Evolutionary conservation across 2,329 filamentous ascomycete genomes (phyloP).

Genomic region (Hawksworthiomyces lignivorus): DNA sequence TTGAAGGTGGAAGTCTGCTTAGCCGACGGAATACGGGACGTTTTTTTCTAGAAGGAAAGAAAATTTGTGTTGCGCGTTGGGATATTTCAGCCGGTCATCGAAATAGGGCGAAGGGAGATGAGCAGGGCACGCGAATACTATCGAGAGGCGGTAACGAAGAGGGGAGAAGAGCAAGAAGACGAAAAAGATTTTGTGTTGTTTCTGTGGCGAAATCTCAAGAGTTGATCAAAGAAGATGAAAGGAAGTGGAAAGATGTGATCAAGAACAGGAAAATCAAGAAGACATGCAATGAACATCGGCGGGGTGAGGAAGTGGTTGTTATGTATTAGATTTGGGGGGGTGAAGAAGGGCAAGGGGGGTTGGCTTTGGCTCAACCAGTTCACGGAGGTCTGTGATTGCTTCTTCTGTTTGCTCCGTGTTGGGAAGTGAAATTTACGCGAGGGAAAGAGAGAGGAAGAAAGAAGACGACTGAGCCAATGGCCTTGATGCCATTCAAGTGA

Average conservation of each 20-base stretch:
- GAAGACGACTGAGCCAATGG: constrained; percentile 1
- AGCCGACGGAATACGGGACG: constrained; percentile 16
- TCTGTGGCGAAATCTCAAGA: background rate
- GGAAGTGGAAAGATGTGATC: background rate
- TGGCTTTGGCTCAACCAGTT: background rate
- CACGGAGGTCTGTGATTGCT: constrained; percentile 1
- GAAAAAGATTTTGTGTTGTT: background rate
- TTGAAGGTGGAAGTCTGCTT: constrained; percentile 9
- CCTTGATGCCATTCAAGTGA: constrained; percentile 7
- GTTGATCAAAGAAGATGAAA: background rate
- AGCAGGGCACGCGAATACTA: no score
- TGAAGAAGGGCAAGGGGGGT: background rate
- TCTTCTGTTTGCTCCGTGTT: constrained; percentile 2
- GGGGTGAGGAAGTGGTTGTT: constrained; percentile 14
- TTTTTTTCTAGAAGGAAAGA: constrained; percentile 5
- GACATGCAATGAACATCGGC: constrained; percentile 1
- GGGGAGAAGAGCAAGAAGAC: background rate
- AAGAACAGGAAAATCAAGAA: background rate
- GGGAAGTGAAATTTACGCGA: constrained; percentile 3
- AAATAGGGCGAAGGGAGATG: background rate
- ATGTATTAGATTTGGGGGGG: constrained; percentile 17
- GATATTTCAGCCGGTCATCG: constrained; percentile 16
- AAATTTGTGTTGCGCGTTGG: background rate
- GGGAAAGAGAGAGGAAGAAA: background rate
- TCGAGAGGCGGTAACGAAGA: no score